Evolutionary conservation across 176 grass and related monocot genomes (phyloP).

Genomic region (Dendrocalamus sinicus): DNA sequence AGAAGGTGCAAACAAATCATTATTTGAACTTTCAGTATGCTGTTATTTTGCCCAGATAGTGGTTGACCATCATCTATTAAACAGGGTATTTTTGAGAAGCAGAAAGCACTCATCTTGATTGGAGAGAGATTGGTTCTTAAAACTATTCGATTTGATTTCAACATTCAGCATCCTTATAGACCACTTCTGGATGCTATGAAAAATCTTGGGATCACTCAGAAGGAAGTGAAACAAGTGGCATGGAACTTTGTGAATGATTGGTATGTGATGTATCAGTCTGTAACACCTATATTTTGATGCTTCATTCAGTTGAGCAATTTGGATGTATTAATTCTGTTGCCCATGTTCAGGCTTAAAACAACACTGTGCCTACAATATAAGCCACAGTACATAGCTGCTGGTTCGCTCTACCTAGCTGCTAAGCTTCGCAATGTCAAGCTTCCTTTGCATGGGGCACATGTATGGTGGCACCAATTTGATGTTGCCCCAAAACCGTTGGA

Average conservation of each 20-base stretch:
- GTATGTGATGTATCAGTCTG: conserved; percentile 52
- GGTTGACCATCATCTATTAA: conserved; percentile 33
- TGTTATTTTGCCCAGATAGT: conserved; percentile 11
- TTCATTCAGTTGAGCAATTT: conserved; percentile 3
- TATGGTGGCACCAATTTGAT: conserved; percentile 93
- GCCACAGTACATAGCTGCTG: conserved; percentile 78
- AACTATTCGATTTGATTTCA: conserved; percentile 78
- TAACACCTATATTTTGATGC: conserved; percentile 16
- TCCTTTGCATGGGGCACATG: conserved; percentile 54
- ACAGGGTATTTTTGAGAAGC: conserved; percentile 70
- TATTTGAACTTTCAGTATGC: conserved; percentile 14
- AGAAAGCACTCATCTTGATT: conserved; percentile 66
- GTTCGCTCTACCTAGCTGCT: conserved; percentile 64
- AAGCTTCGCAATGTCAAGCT: conserved; percentile 75
- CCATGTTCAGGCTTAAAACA: conserved; percentile 66
- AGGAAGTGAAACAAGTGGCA: conserved; percentile 67
- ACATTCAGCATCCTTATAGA: conserved; percentile 80
- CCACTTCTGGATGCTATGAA: conserved; percentile 73
- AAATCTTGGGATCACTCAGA: conserved; percentile 63
- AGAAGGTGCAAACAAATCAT: conserved; percentile 46
- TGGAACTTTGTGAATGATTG: conserved; percentile 92
- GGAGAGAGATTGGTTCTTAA: conserved; percentile 74
- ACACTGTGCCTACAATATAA: conserved; percentile 76
- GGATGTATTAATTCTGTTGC: conserved; percentile 42
- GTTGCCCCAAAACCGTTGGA: conserved; percentile 70